Base-by-base conservation (phyloP, 2,329 filamentous ascomycete species). In the Diaporthe humulicola region DNA sequence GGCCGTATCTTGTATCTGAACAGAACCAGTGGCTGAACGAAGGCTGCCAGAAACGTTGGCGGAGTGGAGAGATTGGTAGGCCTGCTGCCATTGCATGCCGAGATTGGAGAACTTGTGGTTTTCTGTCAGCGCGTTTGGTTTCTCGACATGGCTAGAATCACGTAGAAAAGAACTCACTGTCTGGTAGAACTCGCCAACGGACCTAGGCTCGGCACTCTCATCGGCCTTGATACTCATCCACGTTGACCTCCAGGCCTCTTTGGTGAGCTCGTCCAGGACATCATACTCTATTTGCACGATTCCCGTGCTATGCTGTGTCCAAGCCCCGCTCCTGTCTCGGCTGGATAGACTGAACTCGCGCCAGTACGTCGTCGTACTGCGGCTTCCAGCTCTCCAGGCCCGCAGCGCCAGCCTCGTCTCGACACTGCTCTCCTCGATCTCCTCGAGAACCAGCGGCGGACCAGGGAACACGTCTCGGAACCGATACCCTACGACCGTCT, bases 381-480 rank as follows among this genome's bases (percentile, higher is more conserved):
- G 67, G 22, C 52, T 70, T 4, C 67, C 67, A 10, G 56, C 45
- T 19, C 71, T 30, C 57, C 71, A 73, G 0, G 57, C 56, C 8
- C 57, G 57, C 38, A 73, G n/a, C 48, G 33, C 45, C 22, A 73
- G 60, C 8, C 71, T 38, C 17, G 71, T 66, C 58, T 73, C 71
- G 38, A 73, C 71, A 36, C 71, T 66, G 30, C 57, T 67, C 3
- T 48, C 64, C 3, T 73, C 70, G 7, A 70, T 30, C 50, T 70
- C 67, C 10, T 45, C 67, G 2, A 70, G 67, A 25, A 57, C 67
- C 38, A 70, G 10, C 25, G 67, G 67, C 38, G 67, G 67, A 15
- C 67, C 67, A 3, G 67, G 67, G 6, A 70, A 70, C 15, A 73
- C 58, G n/a, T 73, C 71, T n/a, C 71, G 71, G 36, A 73, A 52